Evolutionary conservation across 2,329 filamentous ascomycete species (phyloP).

Genomic region (Hypoxylon sp.): DNA sequence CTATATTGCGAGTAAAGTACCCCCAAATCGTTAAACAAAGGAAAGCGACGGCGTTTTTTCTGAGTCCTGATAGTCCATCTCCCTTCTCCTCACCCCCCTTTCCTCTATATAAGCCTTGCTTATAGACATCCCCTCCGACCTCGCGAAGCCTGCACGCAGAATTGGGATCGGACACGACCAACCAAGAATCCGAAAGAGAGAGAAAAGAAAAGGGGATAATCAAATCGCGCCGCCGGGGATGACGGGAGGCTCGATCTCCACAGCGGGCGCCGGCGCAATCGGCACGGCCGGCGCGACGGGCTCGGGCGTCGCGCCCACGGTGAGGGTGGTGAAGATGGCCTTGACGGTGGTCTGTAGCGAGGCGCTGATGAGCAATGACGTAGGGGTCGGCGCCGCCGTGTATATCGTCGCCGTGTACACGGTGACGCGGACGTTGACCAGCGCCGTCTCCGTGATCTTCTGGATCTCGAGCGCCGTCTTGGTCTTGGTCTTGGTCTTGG

Average conservation of each 20-base stretch:
- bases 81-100: background rate
- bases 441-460: background rate
- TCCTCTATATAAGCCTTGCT: background rate
- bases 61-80: no score
- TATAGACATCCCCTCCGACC: background rate
- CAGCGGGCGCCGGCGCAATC: background rate
- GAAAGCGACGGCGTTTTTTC: background rate
- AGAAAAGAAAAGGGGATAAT: background rate
- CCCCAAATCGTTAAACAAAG: background rate
- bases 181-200: no score
- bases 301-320: background rate
- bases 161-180: no score
- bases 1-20: background rate
- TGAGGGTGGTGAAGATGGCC: background rate
- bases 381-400: background rate
- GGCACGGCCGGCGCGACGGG: background rate
- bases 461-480: background rate
- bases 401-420: background rate
- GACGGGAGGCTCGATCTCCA: background rate
- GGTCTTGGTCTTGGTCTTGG: conserved; percentile 1
- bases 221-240: background rate
- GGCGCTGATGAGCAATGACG: background rate
- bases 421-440: background rate
- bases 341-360: background rate
- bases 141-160: background rate